Evolutionary conservation across 768 basidiomycete species (phyloP), one percentile per base, ranked within the genome.

Genomic region (Russula foetens): DNA sequence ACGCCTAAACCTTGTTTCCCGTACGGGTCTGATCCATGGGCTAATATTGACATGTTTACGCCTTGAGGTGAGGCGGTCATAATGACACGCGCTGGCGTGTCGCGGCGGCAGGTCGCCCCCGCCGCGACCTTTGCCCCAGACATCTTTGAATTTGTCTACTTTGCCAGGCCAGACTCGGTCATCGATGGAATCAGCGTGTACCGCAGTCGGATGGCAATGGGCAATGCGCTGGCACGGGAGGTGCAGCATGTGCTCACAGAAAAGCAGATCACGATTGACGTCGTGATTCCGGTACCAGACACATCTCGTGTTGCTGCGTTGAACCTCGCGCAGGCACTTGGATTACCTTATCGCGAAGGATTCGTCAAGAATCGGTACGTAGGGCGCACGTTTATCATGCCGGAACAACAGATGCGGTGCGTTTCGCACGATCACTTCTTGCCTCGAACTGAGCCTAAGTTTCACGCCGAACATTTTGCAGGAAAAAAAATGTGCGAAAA

Each of bases 301-400:
- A 98, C 97, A 0, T 93, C 92, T 23, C 82, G 97, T 52, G 97
- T 98, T 2, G 96, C 97, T 15, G 97, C 97, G 8, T 75, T 98
- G 61, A 96, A 99, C 71, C 76, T 97, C 41, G 97, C 97, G 21
- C 96, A 99, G 71, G 88, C 85, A 68, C 78, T 98, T 45, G 71
- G 81, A 7, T 76, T 98, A 33, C 96, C 97, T 4, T 99, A 98
- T 73, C 84, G 97, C 48, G 97, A 99, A 75, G 97, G 97, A 1
- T 98, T 99, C 72, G 84, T 98, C 67, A 99, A 99, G 78, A 99
- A 99, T 72, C 85, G 97, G 35, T 99, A 99, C 74, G 93, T 98
- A 33, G 97, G 95, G 3, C 78, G 97, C 66, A 99, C 97, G 0
- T 99, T 99, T 72, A 98, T 99, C 74, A 99, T 99, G 97, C 96